These are phyloP conservation scores for Waltergamsia citrina DNA, from an alignment of 2,329 filamentous ascomycete species.

Conservation along the genomic window DNA sequence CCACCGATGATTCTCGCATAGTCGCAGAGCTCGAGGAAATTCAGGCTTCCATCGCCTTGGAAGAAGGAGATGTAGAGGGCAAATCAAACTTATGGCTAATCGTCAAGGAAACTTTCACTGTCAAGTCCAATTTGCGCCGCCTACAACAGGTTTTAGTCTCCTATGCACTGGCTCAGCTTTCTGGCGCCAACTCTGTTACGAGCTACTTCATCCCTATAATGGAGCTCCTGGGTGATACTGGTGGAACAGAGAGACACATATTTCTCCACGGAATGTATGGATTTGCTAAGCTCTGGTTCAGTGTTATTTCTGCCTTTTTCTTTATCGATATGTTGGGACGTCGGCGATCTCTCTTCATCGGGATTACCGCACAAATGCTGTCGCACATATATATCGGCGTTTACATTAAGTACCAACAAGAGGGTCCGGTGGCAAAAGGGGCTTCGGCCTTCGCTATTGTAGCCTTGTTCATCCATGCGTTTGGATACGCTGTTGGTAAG, in stretches of 20 bases:
- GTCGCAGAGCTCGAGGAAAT: conserved; percentile 17
- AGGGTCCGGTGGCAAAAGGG: conserved; percentile 10
- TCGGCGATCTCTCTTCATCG: conserved; percentile 23
- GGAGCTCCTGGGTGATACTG: conserved; percentile 20
- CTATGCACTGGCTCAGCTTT: conserved; percentile 29
- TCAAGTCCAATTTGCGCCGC: conserved; percentile 26
- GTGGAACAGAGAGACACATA: conserved; percentile 18
- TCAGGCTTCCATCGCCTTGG: conserved; percentile 10
- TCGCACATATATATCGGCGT: conserved; percentile 29
- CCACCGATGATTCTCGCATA: conserved; percentile 7
- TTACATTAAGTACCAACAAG: conserved; percentile 24
- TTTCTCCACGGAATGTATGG: conserved; percentile 31
- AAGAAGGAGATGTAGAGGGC: neutral
- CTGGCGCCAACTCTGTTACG: conserved; percentile 32
- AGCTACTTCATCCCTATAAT: conserved; percentile 32
- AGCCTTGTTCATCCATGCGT: conserved; percentile 31
- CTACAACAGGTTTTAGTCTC: conserved; percentile 26
- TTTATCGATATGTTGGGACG: conserved; percentile 33
- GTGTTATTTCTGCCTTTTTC: conserved; percentile 29
- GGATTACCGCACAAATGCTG: conserved; percentile 24
- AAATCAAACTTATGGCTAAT: neutral
- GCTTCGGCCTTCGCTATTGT: conserved; percentile 29
- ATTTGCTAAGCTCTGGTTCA: conserved; percentile 30
- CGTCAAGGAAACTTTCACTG: conserved; percentile 24
- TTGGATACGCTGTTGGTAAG: conserved; percentile 27